These are phyloP conservation scores for Cucumis hystrix DNA, from an alignment of 306 rosid species.

Conservation along the genomic window DNA sequence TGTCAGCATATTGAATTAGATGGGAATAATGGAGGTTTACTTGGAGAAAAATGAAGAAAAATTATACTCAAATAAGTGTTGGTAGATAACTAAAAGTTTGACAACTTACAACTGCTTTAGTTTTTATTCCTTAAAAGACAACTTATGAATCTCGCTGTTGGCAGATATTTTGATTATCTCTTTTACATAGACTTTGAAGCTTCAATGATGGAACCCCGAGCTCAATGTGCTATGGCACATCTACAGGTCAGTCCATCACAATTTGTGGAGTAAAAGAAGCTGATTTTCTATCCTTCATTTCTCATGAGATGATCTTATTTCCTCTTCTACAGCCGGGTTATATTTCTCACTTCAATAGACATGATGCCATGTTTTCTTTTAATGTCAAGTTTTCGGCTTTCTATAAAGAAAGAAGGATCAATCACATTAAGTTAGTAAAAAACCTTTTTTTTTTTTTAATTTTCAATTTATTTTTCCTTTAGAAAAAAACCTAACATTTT, in stretches of 20 bases:
- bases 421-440: neutral
- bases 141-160: slow-evolving; percentile 5
- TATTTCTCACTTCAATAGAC: neutral
- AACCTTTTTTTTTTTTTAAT: too few species aligned
- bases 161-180: slow-evolving; percentile 80
- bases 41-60: neutral
- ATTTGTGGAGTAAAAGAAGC: neutral
- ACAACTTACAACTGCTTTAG: neutral
- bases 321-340: neutral
- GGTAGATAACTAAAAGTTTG: neutral
- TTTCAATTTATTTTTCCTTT: too few species aligned
- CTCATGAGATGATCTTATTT: neutral
- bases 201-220: slow-evolving; percentile 77
- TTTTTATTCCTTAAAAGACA: neutral
- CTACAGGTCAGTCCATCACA: slow-evolving; percentile 45
- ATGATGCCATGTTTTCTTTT: neutral
- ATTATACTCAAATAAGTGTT: neutral
- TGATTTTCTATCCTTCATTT: neutral
- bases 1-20: neutral
- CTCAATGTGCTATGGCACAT: slow-evolving; percentile 65
- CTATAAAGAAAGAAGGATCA: neutral
- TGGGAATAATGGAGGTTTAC: neutral
- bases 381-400: neutral
- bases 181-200: slow-evolving; percentile 86
- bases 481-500: neutral